Percentiles rank a stretch among this genome's conserved stretches.
Conservation (phyloP, 352 stramenopile species). For the Globisporangium spiculum region DNA sequence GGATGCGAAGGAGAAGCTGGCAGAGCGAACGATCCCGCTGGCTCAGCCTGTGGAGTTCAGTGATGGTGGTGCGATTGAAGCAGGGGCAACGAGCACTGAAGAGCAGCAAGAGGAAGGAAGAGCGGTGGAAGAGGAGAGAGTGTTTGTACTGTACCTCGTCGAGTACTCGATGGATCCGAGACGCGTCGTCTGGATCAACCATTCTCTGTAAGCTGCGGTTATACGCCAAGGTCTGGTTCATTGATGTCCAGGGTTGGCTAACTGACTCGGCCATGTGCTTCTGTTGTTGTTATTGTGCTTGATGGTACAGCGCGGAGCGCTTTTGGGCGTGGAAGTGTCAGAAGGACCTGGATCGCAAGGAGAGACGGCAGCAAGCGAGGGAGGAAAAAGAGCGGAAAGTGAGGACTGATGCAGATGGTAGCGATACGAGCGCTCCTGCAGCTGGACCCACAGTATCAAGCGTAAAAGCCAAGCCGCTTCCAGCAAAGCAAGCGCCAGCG, state of each 20-base stretch:
- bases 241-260: background rate
- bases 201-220: conserved; percentile 47
- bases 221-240: background rate
- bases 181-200: conserved; percentile 63
- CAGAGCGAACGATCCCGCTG: conserved; percentile 27
- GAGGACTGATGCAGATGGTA: background rate
- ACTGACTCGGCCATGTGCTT: background rate
- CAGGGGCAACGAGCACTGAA: background rate
- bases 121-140: conserved; percentile 28
- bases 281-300: conserved; percentile 7
- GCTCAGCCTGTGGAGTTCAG: conserved; percentile 16
- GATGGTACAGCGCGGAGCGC: conserved; percentile 29
- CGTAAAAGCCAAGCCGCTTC: background rate
- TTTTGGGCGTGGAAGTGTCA: conserved; percentile 50
- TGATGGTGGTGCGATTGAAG: background rate
- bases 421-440: background rate
- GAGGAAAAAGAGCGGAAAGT: conserved; percentile 19
- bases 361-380: conserved; percentile 18
- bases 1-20: conserved; percentile 29
- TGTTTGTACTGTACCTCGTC: conserved; percentile 62
- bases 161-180: conserved; percentile 66
- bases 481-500: background rate
- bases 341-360: conserved; percentile 27
- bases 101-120: conserved; percentile 15
- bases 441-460: background rate